Base-by-base conservation (phyloP, 108 stramenopile species). In the Stephanodiscus triporus region DNA sequence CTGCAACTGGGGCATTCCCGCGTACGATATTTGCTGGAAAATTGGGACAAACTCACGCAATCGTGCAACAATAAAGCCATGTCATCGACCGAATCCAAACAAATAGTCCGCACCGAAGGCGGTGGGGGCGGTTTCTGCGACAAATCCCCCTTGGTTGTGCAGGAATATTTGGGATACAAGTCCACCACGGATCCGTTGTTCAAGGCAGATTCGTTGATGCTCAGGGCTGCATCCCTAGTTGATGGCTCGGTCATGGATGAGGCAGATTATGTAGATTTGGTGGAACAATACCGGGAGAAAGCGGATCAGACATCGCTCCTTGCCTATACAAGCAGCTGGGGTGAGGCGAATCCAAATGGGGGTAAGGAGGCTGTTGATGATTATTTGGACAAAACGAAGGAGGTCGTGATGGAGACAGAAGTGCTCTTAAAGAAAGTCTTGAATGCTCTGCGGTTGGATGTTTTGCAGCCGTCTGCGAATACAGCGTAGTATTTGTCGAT, bases 321-420 rank as follows among this genome's bases (percentile, higher is more conserved):
- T 68, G 83, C 87, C 10, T 87, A 83, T 30, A 87, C 85, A 17
- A 76, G 73, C 58, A 83, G 79, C 48, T 88, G 85, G 85, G 85
- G 87, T 3, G 87, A 88, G 60, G 85, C 87, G 5, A 91, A 89
- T 73, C 89, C 81, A 67, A 89, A 89, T 67, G 91, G 91, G 2
- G 87, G 91, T 16, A 89, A 92, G 63, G 91, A 92, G 38, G 82
- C 83, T 19, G 77, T 89, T 56, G 91, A 92, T 73, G 88, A 88
- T n/a, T 92, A 92, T 63, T 70, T 92, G 62, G 87, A 89, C 30
- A 73, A 78, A 43, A 89, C 91, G 6, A 89, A 78, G 61, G 71
- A 68, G 48, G 85, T 88, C 37, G 91, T 92, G 16, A 29, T 75
- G 6, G 82, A 86, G 50, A 86, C 88, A 0, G 91, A 91, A 64